phyloP scores from a whole-genome alignment of 225 moss, liverwort and hornwort genomes.

The Sphagnum tenellum region DNA sequence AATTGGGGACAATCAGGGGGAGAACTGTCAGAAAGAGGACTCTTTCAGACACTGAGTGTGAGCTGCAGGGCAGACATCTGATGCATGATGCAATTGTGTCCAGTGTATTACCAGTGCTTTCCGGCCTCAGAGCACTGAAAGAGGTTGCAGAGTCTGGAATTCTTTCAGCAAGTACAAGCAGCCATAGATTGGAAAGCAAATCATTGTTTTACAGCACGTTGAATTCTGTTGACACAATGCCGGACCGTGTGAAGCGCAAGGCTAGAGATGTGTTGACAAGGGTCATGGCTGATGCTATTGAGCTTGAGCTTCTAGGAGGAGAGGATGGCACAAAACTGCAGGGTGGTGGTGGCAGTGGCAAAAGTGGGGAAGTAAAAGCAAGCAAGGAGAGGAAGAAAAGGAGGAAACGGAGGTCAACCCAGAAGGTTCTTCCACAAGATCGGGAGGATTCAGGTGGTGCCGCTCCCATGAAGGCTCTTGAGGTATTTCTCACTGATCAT shows the following conservation, averaged over 20 bases:
- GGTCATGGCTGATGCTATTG: conserved; percentile 68
- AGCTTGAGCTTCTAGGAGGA: conserved; percentile 75
- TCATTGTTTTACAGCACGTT: conserved; percentile 54
- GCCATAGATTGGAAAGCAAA: conserved; percentile 3
- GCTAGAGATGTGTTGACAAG: conserved; percentile 58
- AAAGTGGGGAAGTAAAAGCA: conserved; percentile 36
- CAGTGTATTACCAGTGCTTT: conserved; percentile 35
- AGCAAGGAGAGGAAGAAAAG: conserved; percentile 70
- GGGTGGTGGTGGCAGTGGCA: conserved; percentile 19
- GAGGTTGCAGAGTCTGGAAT: conserved; percentile 47
- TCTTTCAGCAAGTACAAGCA: conserved; percentile 30
- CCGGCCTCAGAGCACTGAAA: conserved; percentile 63
- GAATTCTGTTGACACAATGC: conserved; percentile 43
- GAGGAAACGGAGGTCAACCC: conserved; percentile 45
- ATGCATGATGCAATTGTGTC: conserved; percentile 12
- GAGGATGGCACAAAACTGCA: conserved; percentile 32
- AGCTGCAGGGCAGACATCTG: conserved; percentile 19
- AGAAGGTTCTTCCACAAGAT: conserved; percentile 32
- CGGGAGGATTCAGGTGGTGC: conserved; percentile 20
- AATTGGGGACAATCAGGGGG: conserved; percentile 17
- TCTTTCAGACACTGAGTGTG: conserved; percentile 72
- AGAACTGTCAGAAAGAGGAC: conserved; percentile 26
- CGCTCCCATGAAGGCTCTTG: conserved; percentile 16
- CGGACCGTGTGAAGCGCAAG: conserved; percentile 58
- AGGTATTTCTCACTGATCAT: conserved; percentile 23